Evolutionary conservation across 1,139 yeast species (phyloP).

Genomic region (Yamadazyma membranifaciens): DNA sequence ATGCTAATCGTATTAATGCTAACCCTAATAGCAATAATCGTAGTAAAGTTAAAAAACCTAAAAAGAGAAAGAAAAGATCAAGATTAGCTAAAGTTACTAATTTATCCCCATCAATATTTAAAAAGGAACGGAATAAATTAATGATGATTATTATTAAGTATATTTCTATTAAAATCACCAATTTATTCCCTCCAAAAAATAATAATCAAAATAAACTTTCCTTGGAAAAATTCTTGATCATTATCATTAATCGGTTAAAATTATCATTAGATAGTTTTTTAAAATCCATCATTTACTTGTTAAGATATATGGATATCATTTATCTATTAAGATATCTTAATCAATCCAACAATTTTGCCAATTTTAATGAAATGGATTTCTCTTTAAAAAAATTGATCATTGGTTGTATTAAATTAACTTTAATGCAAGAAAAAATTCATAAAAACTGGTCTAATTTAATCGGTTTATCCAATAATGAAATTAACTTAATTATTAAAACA

Average conservation of each 20-base stretch:
- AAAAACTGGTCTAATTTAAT: conserved; percentile 38
- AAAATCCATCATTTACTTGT: conserved; percentile 44
- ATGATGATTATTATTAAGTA: conserved; percentile 48
- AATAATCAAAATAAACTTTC: conserved; percentile 34
- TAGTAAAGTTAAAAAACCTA: conserved; percentile 2
- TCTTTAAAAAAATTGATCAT: conserved; percentile 43
- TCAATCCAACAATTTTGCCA: conserved; percentile 46
- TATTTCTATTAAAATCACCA: conserved; percentile 44
- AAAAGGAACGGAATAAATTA: conserved; percentile 28
- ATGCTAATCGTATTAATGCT: not conserved
- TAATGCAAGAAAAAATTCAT: conserved; percentile 29
- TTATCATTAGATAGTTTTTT: conserved; percentile 38
- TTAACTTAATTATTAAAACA: conserved; percentile 36
- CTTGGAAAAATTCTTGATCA: conserved; percentile 41
- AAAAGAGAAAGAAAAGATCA: conserved; percentile 6
- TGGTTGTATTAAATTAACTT: conserved; percentile 45
- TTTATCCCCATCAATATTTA: conserved; percentile 15
- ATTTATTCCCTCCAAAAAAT: conserved; percentile 43
- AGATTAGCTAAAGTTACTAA: conserved; percentile 7
- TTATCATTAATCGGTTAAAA: conserved; percentile 38
- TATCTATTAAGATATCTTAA: conserved; percentile 47
- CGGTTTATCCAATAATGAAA: conserved; percentile 39
- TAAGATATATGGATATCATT: conserved; percentile 50
- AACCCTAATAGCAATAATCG: not conserved
- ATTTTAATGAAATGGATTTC: conserved; percentile 46